Evolutionary conservation across 2,329 filamentous ascomycete genomes (phyloP), one percentile per base, ranked within the genome.

Genomic region (Teratosphaeriaceae sp.): DNA sequence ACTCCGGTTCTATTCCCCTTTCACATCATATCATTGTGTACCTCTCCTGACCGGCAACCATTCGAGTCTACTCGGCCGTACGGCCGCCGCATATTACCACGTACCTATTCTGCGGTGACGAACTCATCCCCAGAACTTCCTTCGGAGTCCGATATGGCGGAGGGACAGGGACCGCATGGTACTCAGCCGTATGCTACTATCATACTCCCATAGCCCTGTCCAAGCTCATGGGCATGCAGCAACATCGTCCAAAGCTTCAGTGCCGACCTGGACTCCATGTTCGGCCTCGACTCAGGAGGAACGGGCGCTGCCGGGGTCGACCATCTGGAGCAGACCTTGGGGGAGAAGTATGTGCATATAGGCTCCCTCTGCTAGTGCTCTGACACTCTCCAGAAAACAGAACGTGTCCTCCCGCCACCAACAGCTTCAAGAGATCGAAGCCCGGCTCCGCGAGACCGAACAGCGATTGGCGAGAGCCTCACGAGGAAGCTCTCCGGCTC

Each of bases 241-340:
- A 92, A 86, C 48, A 81, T 95, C 66, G 89, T 88, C 42, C 84
- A 80, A 56, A 87, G 84, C 61, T 95, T 96, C 69, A 90, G 88
- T 46, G 74, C 80, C 34, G 86, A 90, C 63, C 74, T 96, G 48
- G 85, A 90, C 72, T 84, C 88, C 62, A 84, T 94, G 55, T 96
- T 96, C 72, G 84, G 85, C 59, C 82, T 96, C 60, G 86, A 92
- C 55, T 84, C 33, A 15, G 16, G 29, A 15, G 9, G 7, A 15
- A 27, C 8, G 13, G 24, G 8, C 13, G 8, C 24, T n/a, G 83
- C 80, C 65, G 84, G 81, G 54, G 65, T 92, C 45, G 79, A 83
- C 58, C 77, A 84, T 49, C 75, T 94, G 26, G 79, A 85, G 58
- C 75, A 83, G 62, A 79, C 84, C 53, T 79, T 95, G 47, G 78